phyloP scores from a whole-genome alignment of 371 early-diverging fungal species.

The Mortierella sp. region DNA sequence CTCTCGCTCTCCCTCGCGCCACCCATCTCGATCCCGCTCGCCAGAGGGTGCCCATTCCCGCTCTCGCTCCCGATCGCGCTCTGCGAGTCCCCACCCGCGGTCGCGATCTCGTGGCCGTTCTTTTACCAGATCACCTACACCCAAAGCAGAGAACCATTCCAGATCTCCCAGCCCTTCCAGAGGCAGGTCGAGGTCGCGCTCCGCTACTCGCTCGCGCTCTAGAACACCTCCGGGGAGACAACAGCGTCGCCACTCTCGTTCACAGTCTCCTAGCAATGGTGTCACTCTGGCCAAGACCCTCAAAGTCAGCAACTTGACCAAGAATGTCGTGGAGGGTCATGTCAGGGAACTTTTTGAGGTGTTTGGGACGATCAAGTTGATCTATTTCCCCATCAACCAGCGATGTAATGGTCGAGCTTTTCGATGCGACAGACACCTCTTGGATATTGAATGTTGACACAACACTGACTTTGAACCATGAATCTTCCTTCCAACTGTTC shows the following conservation, averaged over 20 bases:
- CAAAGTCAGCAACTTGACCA: conserved; percentile 50
- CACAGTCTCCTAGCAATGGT: conserved; percentile 9
- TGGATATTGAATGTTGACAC: background rate
- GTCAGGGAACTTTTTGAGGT: conserved; percentile 72
- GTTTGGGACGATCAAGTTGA: conserved; percentile 74
- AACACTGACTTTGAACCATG: background rate
- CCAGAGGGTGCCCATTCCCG: conserved; percentile 27
- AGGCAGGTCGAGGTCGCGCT: conserved; percentile 40
- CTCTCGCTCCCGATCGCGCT: conserved; percentile 35
- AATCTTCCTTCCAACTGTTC: background rate
- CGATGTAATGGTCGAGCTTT: conserved; percentile 30
- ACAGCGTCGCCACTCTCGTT: conserved; percentile 17
- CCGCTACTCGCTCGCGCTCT: conserved; percentile 22
- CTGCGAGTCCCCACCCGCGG: conserved; percentile 21
- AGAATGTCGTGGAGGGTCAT: conserved; percentile 71
- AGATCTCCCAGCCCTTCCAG: conserved; percentile 30
- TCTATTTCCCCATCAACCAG: conserved; percentile 77
- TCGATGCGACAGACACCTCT: background rate
- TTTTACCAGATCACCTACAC: conserved; percentile 33
- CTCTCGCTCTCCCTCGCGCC: conserved; percentile 5
- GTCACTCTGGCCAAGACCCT: conserved; percentile 24
- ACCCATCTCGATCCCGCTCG: conserved; percentile 26
- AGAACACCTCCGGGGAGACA: conserved; percentile 17
- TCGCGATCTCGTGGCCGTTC: conserved; percentile 46
- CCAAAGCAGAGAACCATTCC: conserved; percentile 15